Percentiles rank a stretch among this genome's conserved stretches.
These are phyloP conservation scores for Albatrellus sp. DNA, from an alignment of 1,284 basidiomycete genomes.

Conservation along the genomic window DNA sequence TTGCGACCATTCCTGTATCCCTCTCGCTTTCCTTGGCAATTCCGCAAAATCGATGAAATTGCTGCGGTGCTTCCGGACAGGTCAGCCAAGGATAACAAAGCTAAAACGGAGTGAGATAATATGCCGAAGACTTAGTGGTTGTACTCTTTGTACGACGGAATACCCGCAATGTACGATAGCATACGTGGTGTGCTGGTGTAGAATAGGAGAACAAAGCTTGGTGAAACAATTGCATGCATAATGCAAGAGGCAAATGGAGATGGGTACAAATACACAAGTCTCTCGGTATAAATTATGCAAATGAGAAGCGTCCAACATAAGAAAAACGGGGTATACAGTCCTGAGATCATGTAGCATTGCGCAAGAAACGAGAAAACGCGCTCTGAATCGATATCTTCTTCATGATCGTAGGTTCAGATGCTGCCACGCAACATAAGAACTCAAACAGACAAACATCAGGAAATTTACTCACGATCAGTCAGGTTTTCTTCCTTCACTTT, in stretches of 20 bases:
- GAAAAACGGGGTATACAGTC: neutral
- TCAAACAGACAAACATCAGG: constrained; percentile 4
- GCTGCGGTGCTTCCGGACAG: constrained; percentile 66
- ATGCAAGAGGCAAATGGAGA: neutral
- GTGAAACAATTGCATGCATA: neutral
- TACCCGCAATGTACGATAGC: neutral
- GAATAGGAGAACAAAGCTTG: no score
- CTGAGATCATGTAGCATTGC: constrained; percentile 6
- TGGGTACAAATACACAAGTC: neutral
- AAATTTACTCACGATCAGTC: constrained; percentile 62
- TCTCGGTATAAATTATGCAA: neutral
- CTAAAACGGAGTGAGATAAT: constrained; percentile 18
- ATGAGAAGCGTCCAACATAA: neutral
- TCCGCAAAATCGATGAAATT: constrained; percentile 84
- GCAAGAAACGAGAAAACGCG: constrained; percentile 58
- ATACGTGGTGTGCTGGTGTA: no score
- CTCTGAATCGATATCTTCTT: constrained; percentile 71
- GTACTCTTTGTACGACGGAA: neutral
- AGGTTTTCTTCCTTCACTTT: constrained; percentile 85
- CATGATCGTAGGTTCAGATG: constrained; percentile 73
- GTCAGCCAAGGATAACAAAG: constrained; percentile 28
- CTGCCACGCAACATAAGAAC: constrained; percentile 23
- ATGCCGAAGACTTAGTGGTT: neutral
- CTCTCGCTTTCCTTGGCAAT: constrained; percentile 91
- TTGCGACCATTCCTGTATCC: constrained; percentile 94